Evolutionary conservation across 2,329 filamentous ascomycete genomes (phyloP), one percentile per base, ranked within the genome.

Genomic region (Diaporthe citriasiana): DNA sequence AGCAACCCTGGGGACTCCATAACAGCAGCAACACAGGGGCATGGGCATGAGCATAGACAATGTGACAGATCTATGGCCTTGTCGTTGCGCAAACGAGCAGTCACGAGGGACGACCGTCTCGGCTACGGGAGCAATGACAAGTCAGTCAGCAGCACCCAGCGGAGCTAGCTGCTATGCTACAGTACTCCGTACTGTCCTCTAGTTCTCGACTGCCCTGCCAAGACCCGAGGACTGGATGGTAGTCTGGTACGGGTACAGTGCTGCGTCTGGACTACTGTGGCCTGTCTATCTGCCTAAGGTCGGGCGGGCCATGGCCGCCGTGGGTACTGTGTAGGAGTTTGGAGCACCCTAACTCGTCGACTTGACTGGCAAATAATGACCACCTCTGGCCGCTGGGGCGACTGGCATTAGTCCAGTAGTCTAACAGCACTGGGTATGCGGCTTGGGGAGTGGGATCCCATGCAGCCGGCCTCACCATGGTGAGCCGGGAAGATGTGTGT

Each of bases 51-150:
- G 59, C 59, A 63, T 47, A 50, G 56, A 66, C 40, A 73, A 69
- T 45, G 27, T 66, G 71, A 66, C 71, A 66, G 57, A 66, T 56
- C 60, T 55, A 25, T n/a, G 59, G 50, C 45, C 35, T 50, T 35
- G 68, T 72, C 45, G 38, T 50, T 17, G 51, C 53, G 55, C 73
- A 72, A 55, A 51, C 45, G 56, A 73, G 70, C 45, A 59, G 70
- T 73, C 73, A 73, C 38, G 53, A 74, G 70, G 55, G 53, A 25
- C 15, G 68, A 63, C 50, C n/a, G 35, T 35, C 33, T 63, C 66
- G 53, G 38, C n/a, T n/a, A 13, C 69, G 47, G 60, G 55, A 25
- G 40, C 40, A 66, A 73, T 55, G 40, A 45, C 51, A 40, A 30
- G 33, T 38, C 40, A 73, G 56, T 30, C 30, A 65, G 30, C 51